phyloP scores from a whole-genome alignment of 2,329 filamentous ascomycete genomes.

The Neopestalotiopsis rosae region DNA sequence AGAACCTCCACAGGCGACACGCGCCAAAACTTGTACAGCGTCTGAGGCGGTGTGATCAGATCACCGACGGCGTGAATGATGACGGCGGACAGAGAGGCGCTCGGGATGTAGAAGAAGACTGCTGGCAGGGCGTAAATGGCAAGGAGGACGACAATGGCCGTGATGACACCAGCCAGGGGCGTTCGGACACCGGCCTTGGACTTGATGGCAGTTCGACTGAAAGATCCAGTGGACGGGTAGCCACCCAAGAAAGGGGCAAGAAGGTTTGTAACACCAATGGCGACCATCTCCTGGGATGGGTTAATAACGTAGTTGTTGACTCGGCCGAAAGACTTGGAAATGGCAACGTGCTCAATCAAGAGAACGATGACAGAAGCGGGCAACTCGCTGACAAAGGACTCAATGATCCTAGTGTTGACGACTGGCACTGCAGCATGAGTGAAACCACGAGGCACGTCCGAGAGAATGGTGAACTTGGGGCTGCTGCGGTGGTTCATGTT shows the following conservation, averaged over 20 bases:
- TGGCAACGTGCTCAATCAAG: constrained; percentile 95
- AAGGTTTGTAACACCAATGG: constrained; percentile 89
- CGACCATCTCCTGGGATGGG: constrained; percentile 94
- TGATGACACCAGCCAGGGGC: constrained; percentile 88
- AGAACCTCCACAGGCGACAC: constrained; percentile 88
- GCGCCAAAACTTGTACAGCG: constrained; percentile 93
- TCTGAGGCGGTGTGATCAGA: constrained; percentile 88
- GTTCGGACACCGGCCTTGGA: constrained; percentile 95
- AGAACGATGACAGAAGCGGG: constrained; percentile 92
- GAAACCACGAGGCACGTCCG: constrained; percentile 84
- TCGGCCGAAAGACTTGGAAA: constrained; percentile 94
- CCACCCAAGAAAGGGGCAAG: constrained; percentile 90
- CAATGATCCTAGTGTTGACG: constrained; percentile 70
- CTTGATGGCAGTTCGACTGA: constrained; percentile 95
- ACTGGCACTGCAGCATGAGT: constrained; percentile 76
- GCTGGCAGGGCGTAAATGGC: constrained; percentile 88
- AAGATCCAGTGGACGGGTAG: constrained; percentile 93
- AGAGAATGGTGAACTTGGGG: constrained; percentile 76
- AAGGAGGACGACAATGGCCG: constrained; percentile 81
- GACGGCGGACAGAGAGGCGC: constrained; percentile 79
- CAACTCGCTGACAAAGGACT: constrained; percentile 71
- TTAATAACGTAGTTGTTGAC: constrained; percentile 97
- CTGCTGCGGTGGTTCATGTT: constrained; percentile 71
- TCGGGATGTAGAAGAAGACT: constrained; percentile 94
- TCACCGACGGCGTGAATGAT: constrained; percentile 97